Evolutionary conservation across 2,329 filamentous ascomycete genomes (phyloP), one percentile per base, ranked within the genome.

Genomic region (Exutisphaerella laricina): DNA sequence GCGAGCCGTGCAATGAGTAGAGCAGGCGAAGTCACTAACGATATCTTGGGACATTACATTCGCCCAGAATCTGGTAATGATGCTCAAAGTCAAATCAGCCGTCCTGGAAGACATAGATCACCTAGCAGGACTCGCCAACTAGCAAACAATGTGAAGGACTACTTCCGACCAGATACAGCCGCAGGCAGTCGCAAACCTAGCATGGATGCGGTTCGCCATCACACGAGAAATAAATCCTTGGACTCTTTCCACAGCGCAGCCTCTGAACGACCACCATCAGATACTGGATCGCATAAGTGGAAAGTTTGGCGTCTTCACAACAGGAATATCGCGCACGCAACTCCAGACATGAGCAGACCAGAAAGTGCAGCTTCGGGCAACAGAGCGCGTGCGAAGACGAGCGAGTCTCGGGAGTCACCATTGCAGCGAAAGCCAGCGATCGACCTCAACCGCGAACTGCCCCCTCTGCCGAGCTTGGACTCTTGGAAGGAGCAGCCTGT

Each of bases 371-470:
- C 44, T 20, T 35, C 36, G 13, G 25, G 35, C 16, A 31, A 28
- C 9, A 36, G 42, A 17, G 12, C 39, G 16, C 31, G 31, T 10
- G 18, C 20, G n/a, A 28, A 16, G 6, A 37, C 20, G 21, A 17
- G 26, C 20, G 21, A 14, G n/a, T 17, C 35, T 10, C n/a, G n/a
- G n/a, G n/a, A n/a, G n/a, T 33, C 14, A n/a, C 26, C 26, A 9
- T 39, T 39, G 30, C 26, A 41, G 20, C 39, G 30, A 8, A 52
- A 48, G 26, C 50, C 46, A 5, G 29, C 51, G 20, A 43, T 71
- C 44, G 66, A 73, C 40, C 58, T 73, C 22, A 73, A 73, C 51
- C 58, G 70, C 42, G 68, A 72, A 45, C 55, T 73, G 17, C 70
- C 70, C 23, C 70, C 70, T 3, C 49, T 73, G 8, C 70, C 70